These are phyloP conservation scores for Blastomyces gilchristii DNA, from an alignment of 2,329 filamentous ascomycete genomes.

Conservation along the genomic window DNA sequence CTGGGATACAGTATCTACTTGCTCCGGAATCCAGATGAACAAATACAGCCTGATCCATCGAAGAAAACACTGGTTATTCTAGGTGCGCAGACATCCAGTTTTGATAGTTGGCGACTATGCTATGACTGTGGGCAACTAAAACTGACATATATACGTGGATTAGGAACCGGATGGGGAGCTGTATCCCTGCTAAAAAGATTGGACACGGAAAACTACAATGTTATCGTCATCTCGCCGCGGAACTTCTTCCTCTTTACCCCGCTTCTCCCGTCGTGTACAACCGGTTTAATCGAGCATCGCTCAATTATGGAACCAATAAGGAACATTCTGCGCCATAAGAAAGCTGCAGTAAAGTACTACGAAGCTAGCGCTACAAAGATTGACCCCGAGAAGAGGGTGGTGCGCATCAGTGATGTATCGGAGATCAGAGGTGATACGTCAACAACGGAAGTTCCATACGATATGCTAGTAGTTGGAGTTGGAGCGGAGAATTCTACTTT, in stretches of 20 bases:
- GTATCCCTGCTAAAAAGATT: slow-evolving; percentile 97
- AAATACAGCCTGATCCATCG: slow-evolving; percentile 64
- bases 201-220: slow-evolving; percentile 98
- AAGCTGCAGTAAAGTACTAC: slow-evolving; percentile 87
- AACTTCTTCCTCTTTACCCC: slow-evolving; percentile 99
- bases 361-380: slow-evolving; percentile 95
- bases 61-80: slow-evolving; percentile 98
- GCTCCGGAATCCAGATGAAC: slow-evolving; percentile 69
- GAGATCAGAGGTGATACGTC: slow-evolving; percentile 76
- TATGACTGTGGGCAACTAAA: background rate
- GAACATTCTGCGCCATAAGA: slow-evolving; percentile 91
- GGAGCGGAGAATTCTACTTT: slow-evolving; percentile 98
- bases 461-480: slow-evolving; percentile 96
- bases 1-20: slow-evolving; percentile 73
- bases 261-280: slow-evolving; percentile 92
- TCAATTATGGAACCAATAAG: slow-evolving; percentile 99
- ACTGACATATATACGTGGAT: slow-evolving; percentile 19
- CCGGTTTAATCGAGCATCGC: slow-evolving; percentile 93
- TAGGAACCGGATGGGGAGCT: slow-evolving; percentile 92
- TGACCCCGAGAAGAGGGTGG: slow-evolving; percentile 78
- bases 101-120: background rate
- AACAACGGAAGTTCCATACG: slow-evolving; percentile 85
- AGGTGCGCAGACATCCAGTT: slow-evolving; percentile 47
- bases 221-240: slow-evolving; percentile 90
- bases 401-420: slow-evolving; percentile 85